Conservation (phyloP, 2,329 filamentous ascomycete species). For the Pseudogymnoascus sp. region DNA sequence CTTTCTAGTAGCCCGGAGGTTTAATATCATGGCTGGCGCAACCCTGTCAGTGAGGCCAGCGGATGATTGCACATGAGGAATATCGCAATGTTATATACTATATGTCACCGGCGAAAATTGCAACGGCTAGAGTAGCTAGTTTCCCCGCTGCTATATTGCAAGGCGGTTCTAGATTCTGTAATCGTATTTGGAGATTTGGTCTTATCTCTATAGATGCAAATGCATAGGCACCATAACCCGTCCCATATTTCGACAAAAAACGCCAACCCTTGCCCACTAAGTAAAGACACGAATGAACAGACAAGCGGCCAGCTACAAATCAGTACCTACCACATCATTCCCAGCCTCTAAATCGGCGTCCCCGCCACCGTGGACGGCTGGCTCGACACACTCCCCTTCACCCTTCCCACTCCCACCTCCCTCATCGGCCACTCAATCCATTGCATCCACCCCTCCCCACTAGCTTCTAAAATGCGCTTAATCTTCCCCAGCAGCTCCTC, state of each 20-base stretch:
- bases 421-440: constrained; percentile 18
- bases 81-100: not conserved
- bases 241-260: not conserved
- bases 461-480: constrained; percentile 10
- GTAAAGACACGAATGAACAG: not conserved
- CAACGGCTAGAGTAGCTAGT: not conserved
- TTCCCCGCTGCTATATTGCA: not conserved
- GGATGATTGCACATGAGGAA: not conserved
- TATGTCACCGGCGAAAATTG: not conserved
- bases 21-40: not conserved
- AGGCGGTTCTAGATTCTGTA: not conserved
- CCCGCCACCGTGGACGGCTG: not conserved
- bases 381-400: constrained; percentile 1
- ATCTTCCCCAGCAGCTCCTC: constrained; percentile 31
- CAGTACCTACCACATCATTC: not conserved
- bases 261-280: not conserved
- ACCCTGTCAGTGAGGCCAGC: not conserved
- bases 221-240: constrained; percentile 2
- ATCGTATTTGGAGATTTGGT: not conserved
- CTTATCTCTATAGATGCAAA: not conserved
- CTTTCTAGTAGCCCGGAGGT: not conserved
- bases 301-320: not conserved
- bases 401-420: constrained; percentile 9
- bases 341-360: not conserved
- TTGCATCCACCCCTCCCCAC: constrained; percentile 13